A percentile compares a stretch with the other conserved stretches of the same genome.
These are phyloP conservation scores for Aspergillus bombycis DNA, from an alignment of 2,329 filamentous ascomycete species.

Conservation along the genomic window DNA sequence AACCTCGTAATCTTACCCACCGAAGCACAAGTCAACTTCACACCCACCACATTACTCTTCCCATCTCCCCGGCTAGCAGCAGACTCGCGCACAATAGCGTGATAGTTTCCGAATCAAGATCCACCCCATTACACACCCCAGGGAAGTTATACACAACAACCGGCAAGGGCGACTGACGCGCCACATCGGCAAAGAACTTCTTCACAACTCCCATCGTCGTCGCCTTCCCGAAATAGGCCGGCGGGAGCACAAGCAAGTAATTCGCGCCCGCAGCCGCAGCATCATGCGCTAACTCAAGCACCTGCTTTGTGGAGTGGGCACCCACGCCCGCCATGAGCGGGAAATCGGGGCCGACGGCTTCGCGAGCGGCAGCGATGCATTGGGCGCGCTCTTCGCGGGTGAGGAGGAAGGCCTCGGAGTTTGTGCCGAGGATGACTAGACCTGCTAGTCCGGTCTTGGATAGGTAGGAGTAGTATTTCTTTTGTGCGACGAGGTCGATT, in stretches of 20 bases:
- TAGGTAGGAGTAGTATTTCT: slow-evolving; percentile 57
- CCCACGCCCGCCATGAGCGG: slow-evolving; percentile 67
- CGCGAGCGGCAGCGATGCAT: slow-evolving; percentile 60
- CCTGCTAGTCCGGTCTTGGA: slow-evolving; percentile 55
- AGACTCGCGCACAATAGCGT: slow-evolving; percentile 54
- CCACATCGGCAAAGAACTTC: slow-evolving; percentile 63
- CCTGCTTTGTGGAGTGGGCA: slow-evolving; percentile 67
- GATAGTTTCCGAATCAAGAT: slow-evolving; percentile 68
- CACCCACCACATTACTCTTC: slow-evolving; percentile 60
- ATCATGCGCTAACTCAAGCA: slow-evolving; percentile 62
- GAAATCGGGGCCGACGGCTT: slow-evolving; percentile 55
- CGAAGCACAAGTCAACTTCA: slow-evolving; percentile 67
- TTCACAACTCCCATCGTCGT: slow-evolving; percentile 61
- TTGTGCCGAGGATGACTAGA: slow-evolving; percentile 59
- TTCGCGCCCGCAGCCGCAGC: slow-evolving; percentile 64
- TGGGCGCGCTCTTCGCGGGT: slow-evolving; percentile 62
- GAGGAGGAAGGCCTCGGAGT: slow-evolving; percentile 60
- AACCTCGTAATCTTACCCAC: slow-evolving; percentile 64
- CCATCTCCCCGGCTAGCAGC: slow-evolving; percentile 37
- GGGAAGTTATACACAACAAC: slow-evolving; percentile 72
- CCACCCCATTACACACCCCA: slow-evolving; percentile 68
- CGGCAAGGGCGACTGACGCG: slow-evolving; percentile 56
- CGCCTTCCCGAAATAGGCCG: slow-evolving; percentile 67
- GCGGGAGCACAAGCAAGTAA: slow-evolving; percentile 64
- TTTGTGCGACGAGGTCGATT: slow-evolving; percentile 52